These are phyloP conservation scores for Epithele typhae DNA, from an alignment of 768 basidiomycete species.

Conservation along the genomic window DNA sequence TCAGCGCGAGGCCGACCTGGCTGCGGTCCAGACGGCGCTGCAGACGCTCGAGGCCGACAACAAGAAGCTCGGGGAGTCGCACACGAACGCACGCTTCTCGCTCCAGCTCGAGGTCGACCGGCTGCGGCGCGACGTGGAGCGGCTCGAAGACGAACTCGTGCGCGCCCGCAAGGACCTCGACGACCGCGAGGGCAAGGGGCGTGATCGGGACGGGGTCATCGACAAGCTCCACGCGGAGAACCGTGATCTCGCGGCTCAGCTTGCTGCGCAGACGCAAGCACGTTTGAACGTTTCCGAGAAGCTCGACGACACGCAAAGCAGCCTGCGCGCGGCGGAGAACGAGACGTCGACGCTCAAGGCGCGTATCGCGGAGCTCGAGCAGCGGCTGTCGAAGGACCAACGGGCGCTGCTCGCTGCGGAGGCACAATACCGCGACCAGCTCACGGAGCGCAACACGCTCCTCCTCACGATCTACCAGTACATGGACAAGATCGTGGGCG, in stretches of 20 bases:
- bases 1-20: slow-evolving; percentile 74
- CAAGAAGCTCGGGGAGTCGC: slow-evolving; percentile 77
- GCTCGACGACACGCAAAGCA: slow-evolving; percentile 66
- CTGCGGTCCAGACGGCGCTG: slow-evolving; percentile 68
- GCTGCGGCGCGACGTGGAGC: slow-evolving; percentile 76
- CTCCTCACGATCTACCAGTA: slow-evolving; percentile 92
- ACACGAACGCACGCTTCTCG: slow-evolving; percentile 78
- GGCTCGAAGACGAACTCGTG: slow-evolving; percentile 73
- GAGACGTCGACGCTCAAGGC: slow-evolving; percentile 60
- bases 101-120: slow-evolving; percentile 88
- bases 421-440: slow-evolving; percentile 82
- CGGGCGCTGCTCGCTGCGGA: slow-evolving; percentile 66
- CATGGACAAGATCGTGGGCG: slow-evolving; percentile 89
- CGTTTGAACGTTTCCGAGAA: slow-evolving; percentile 85
- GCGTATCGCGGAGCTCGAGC: slow-evolving; percentile 72
- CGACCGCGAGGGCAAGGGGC: slow-evolving; percentile 56
- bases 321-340: slow-evolving; percentile 59
- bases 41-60: slow-evolving; percentile 70
- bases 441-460: slow-evolving; percentile 90
- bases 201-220: slow-evolving; percentile 68
- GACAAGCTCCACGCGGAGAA: slow-evolving; percentile 78
- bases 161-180: slow-evolving; percentile 67
- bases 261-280: slow-evolving; percentile 85
- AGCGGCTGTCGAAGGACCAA: slow-evolving; percentile 78
- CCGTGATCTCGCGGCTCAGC: slow-evolving; percentile 71